These are phyloP conservation scores for Tricholoma matsutake DNA, from an alignment of 768 basidiomycete genomes.

Conservation along the genomic window DNA sequence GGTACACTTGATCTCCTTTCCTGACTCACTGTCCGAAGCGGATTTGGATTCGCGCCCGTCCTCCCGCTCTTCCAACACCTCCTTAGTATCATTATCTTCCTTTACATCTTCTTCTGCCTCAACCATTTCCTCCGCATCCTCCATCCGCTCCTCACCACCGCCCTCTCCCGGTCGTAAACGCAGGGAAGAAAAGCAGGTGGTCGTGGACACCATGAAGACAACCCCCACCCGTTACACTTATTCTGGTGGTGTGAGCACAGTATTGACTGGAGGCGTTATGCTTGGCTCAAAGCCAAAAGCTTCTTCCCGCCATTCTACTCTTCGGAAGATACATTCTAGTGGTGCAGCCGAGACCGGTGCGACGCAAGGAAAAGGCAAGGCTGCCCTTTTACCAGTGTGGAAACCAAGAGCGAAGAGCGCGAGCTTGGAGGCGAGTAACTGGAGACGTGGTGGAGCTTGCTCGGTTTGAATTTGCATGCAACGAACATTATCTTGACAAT, in stretches of 20 bases:
- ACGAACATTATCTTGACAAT: not conserved
- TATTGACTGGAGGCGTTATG: constrained; percentile 45
- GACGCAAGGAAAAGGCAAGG: not conserved
- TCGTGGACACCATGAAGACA: constrained; percentile 25
- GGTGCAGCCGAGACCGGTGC: not conserved
- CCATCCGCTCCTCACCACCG: constrained; percentile 13
- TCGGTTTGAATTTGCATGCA: not conserved
- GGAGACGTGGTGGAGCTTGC: not conserved
- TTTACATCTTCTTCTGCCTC: constrained; percentile 20
- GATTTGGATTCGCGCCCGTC: constrained; percentile 35
- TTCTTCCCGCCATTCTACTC: not conserved
- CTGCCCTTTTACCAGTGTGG: not conserved
- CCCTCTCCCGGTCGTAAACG: constrained; percentile 2
- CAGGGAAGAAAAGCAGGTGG: constrained; percentile 11
- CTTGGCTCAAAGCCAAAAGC: constrained; percentile 23
- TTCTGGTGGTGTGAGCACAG: constrained; percentile 41
- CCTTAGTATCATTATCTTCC: constrained; percentile 21
- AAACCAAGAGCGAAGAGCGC: not conserved
- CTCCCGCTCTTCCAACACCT: constrained; percentile 37
- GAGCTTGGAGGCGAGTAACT: not conserved
- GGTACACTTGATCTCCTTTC: constrained; percentile 8
- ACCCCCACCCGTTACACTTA: constrained; percentile 37
- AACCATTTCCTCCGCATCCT: constrained; percentile 30
- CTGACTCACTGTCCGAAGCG: constrained; percentile 19
- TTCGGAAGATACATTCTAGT: not conserved